phyloP scores from a whole-genome alignment of 2,329 filamentous ascomycete species.

The Colletotrichum graminicola region DNA sequence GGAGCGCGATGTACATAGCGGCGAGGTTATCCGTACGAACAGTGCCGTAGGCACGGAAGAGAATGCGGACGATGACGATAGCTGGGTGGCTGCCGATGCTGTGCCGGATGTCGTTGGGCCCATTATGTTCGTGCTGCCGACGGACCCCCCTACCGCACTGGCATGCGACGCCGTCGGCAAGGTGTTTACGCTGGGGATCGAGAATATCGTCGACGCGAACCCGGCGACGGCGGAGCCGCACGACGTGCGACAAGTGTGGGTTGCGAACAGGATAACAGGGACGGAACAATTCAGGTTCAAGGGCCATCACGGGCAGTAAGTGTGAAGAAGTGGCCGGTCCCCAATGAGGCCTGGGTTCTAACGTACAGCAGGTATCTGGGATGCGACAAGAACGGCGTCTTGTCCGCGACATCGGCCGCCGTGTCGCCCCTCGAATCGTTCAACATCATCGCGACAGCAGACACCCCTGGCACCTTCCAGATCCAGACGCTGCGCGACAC shows the following conservation, averaged over 20 bases:
- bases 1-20: slow-evolving; percentile 23
- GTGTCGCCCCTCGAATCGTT: slow-evolving; percentile 89
- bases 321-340: slow-evolving; percentile 21
- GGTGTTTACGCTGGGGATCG: slow-evolving; percentile 83
- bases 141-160: slow-evolving; percentile 78
- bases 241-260: slow-evolving; percentile 95
- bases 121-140: slow-evolving; percentile 84
- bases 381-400: slow-evolving; percentile 84
- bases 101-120: slow-evolving; percentile 83
- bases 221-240: slow-evolving; percentile 91
- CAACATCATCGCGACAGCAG: slow-evolving; percentile 71
- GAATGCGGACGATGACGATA: slow-evolving; percentile 76
- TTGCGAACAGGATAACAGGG: slow-evolving; percentile 85
- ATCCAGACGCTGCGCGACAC: slow-evolving; percentile 80
- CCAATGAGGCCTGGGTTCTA: neutral
- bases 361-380: slow-evolving; percentile 75
- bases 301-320: slow-evolving; percentile 85
- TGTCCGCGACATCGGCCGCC: slow-evolving; percentile 83
- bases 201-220: slow-evolving; percentile 90
- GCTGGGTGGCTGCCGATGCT: slow-evolving; percentile 88
- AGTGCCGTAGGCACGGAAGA: slow-evolving; percentile 46
- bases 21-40: slow-evolving; percentile 49
- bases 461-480: slow-evolving; percentile 78
- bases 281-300: slow-evolving; percentile 89
- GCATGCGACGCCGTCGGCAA: slow-evolving; percentile 89